Conservation (phyloP, 345 rosid species). For the Erysimum cheiranthoides region DNA sequence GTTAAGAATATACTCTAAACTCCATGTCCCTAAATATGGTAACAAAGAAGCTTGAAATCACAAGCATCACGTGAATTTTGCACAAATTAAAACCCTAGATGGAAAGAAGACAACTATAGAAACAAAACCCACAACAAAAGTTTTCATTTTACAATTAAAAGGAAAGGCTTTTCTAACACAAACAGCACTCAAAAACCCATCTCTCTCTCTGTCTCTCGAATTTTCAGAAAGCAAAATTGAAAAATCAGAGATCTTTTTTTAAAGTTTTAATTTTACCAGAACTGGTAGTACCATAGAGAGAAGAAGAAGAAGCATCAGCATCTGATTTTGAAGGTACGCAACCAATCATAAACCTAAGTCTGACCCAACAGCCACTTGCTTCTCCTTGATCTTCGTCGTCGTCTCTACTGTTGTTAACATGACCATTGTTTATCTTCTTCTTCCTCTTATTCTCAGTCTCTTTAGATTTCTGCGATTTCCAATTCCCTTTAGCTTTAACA, state of each 20-base stretch:
- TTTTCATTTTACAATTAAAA: background rate
- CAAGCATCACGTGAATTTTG: conserved; percentile 24
- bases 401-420: conserved; percentile 23
- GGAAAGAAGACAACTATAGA: conserved; percentile 34
- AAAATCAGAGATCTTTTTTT: background rate
- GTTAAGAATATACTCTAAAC: background rate
- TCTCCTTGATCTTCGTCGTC: conserved; percentile 49
- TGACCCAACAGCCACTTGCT: conserved; percentile 75
- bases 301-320: conserved; percentile 65
- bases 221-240: background rate
- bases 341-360: conserved; percentile 60
- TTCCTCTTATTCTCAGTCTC: conserved; percentile 58
- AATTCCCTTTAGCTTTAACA: conserved; percentile 25
- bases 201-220: background rate
- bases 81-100: conserved; percentile 32
- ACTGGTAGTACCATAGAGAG: conserved; percentile 56
- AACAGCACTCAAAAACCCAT: background rate
- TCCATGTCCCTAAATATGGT: conserved; percentile 11
- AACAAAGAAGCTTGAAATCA: background rate
- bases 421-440: conserved; percentile 45
- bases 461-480: conserved; percentile 32
- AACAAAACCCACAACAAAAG: conserved; percentile 27
- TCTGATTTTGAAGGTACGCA: conserved; percentile 82
- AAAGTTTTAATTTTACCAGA: conserved; percentile 48
- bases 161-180: background rate